Evolutionary conservation across 2,329 filamentous ascomycete genomes (phyloP).

Genomic region (Aspergillus brasiliensis): DNA sequence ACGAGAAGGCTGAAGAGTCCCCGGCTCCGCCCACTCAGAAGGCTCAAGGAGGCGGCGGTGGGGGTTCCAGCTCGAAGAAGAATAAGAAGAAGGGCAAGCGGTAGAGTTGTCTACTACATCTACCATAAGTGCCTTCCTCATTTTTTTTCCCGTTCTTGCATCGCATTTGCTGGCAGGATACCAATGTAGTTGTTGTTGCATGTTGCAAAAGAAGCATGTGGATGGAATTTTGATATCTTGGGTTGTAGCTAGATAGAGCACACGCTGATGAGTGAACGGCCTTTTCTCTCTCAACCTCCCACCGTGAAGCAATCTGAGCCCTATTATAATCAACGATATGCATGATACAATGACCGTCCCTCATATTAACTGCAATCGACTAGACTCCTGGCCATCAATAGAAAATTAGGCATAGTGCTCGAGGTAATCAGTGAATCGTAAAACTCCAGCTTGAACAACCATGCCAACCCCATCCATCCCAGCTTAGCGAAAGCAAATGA

Average conservation of each 20-base stretch:
- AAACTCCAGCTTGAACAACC: no score
- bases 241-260: not conserved
- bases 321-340: not conserved
- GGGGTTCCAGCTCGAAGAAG: slow-evolving; percentile 48
- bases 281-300: not conserved
- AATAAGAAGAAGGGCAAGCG: slow-evolving; percentile 55
- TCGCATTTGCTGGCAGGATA: slow-evolving; percentile 9
- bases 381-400: no score
- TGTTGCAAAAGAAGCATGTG: slow-evolving; percentile 9
- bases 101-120: no score
- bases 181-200: not conserved
- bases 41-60: slow-evolving; percentile 34
- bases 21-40: slow-evolving; percentile 31
- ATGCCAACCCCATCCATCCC: no score
- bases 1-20: slow-evolving; percentile 66
- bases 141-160: slow-evolving; percentile 3
- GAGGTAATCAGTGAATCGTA: no score
- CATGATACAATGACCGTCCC: not conserved
- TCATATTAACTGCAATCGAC: no score
- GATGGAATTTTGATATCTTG: not conserved
- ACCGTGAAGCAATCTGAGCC: not conserved
- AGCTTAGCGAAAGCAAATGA: no score
- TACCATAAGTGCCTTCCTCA: not conserved
- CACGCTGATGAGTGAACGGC: not conserved
- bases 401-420: no score